These are phyloP conservation scores for barley (Hordeum vulgare) DNA, from an alignment of 176 grass and related monocot species.

Conservation along the genomic window DNA sequence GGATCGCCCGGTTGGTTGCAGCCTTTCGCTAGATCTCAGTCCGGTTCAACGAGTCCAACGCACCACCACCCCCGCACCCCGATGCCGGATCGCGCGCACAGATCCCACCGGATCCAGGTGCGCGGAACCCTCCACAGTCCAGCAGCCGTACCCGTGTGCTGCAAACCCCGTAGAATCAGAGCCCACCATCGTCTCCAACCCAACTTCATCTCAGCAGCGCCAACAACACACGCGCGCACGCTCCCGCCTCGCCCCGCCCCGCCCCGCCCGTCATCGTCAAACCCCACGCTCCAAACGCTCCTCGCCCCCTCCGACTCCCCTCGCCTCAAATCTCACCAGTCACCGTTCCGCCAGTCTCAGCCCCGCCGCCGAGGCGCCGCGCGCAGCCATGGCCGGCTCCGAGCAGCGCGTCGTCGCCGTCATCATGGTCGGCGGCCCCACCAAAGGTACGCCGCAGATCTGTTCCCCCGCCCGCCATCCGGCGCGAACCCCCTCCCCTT, in stretches of 20 bases:
- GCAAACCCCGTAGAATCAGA: not conserved
- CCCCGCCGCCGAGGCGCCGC: slow-evolving; percentile 9
- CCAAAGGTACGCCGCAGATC: slow-evolving; percentile 71
- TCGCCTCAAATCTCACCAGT: slow-evolving; percentile 35
- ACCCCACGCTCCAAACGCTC: slow-evolving; percentile 16
- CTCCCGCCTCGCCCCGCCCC: not conserved
- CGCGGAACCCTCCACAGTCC: not conserved
- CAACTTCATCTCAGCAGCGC: not conserved
- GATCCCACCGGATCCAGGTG: slow-evolving; percentile 2
- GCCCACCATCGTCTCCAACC: not conserved
- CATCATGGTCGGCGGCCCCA: slow-evolving; percentile 97
- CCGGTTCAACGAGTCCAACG: not conserved
- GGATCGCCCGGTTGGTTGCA: no score
- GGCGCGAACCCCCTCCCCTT: not conserved
- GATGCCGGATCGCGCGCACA: not conserved
- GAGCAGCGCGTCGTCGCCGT: slow-evolving; percentile 86
- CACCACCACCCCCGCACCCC: not conserved
- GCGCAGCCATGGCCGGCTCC: slow-evolving; percentile 52
- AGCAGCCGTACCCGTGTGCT: not conserved
- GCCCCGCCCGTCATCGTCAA: slow-evolving; percentile 9
- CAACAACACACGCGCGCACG: not conserved
- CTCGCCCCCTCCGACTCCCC: not conserved
- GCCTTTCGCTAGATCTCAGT: no score
- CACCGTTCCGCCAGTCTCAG: not conserved
- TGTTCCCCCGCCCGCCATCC: not conserved